Conservation (phyloP, 2,329 filamentous ascomycete species). For the Ophiostoma montium region DNA sequence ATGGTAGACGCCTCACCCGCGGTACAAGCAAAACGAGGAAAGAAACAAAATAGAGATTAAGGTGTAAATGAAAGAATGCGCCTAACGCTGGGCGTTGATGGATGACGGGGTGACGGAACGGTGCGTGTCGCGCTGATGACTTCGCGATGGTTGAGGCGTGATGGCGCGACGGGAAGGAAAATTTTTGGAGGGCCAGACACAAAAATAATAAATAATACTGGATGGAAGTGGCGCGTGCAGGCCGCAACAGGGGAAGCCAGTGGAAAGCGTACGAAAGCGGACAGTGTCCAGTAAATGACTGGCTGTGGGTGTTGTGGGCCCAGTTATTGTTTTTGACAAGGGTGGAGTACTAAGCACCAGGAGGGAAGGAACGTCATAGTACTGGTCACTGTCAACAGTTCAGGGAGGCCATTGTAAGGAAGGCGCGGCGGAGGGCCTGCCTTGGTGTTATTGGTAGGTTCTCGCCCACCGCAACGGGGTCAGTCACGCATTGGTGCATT, state of each 20-base stretch:
- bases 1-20: neutral
- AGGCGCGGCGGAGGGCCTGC: no score
- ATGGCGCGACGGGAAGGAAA: conserved; percentile 6
- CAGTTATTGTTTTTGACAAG: neutral
- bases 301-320: neutral
- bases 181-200: neutral
- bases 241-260: neutral
- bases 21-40: neutral
- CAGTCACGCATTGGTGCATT: no score
- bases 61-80: neutral
- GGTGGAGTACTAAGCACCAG: no score
- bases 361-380: no score
- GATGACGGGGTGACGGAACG: neutral
- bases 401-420: no score
- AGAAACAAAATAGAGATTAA: neutral
- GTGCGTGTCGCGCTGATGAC: conserved; percentile 7
- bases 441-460: no score
- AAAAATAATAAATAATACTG: conserved; percentile 9
- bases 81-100: conserved; percentile 3
- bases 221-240: conserved; percentile 10
- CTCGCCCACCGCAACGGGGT: no score
- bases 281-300: neutral
- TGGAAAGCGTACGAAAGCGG: conserved; percentile 1
- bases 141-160: conserved; percentile 9
- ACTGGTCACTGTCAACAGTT: no score